Evolutionary conservation across 2,329 filamentous ascomycete genomes (phyloP), one percentile per base, ranked within the genome.

Genomic region (Allantophomopsis lycopodina): DNA sequence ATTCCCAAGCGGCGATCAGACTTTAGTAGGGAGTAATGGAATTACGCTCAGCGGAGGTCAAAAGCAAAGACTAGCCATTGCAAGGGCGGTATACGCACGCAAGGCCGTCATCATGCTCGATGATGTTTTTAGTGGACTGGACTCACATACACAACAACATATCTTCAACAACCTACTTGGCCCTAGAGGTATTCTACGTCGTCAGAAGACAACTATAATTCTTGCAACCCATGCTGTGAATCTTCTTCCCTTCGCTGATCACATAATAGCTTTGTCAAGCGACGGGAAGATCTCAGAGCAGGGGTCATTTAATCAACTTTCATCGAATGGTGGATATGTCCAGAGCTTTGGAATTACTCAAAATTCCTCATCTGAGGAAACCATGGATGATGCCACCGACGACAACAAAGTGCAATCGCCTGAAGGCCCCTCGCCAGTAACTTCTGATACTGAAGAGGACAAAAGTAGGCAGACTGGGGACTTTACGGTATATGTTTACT

Each of bases 291-390:
- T 61, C 8, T 39, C 46, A 6, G 57, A 61, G 43, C 56, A 60
- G 47, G 59, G 60, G 7, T 45, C 43, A 16, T 60, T 59, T 32
- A 52, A 55, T 10, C 49, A 53, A n/a, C 48, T 62, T 15, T 55
- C 54, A 37, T 40, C 42, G 1, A 48, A 50, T 13, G 53, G 53
- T 16, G 55, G 58, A 7, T 61, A 61, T 39, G 49, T 61, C 3
- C 53, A 52, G 10, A 50, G 46, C 32, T 36, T 44, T 15, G 33
- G 16, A 12, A 14, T 42, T 20, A 11, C 15, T 8, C 3, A 36
- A n/a, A 14, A 36, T n/a, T 34, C 32, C 7, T 2, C 32, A 34
- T 15, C 16, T 14, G 23, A 14, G 6, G 36, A 38, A 31, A 12
- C 10, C 23, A 3, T 10, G 23, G 11, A 28, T 28, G 23, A 28